Base-by-base conservation (phyloP, 2,329 filamentous ascomycete species). In the Calonectria honghensis region DNA sequence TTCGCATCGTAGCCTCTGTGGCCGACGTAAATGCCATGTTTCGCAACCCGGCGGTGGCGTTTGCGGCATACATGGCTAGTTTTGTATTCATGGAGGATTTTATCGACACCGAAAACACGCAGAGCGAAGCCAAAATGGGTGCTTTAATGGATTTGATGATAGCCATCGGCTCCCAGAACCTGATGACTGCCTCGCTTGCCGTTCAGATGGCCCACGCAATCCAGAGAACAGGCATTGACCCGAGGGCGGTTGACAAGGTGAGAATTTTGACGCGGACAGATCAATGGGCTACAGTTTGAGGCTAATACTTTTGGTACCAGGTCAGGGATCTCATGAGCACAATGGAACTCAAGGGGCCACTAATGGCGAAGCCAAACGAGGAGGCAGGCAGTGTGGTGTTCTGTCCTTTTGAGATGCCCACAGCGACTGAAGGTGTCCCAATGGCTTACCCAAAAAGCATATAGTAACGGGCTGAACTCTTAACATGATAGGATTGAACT, bases 31-130 rank as follows among this genome's bases (percentile, higher is more conserved):
- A 75, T 6, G 67, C 75, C 68, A 70, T 78, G 20, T 78, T 94
- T 89, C 90, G 93, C 85, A 94, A 94, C 75, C 93, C 93, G 0
- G 93, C 94, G 82, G 89, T 94, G 77, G 90, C 91, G 0, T 95
- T 94, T 83, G 93, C 92, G 76, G 87, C 94, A 9, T 95, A 94
- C 79, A 92, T 94, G 64, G 91, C 93, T 11, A 91, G 93, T 16
- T 89, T 92, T 32, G 93, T 95, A 0, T 94, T 95, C 76, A 88
- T 95, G 1, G 92, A 94, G 76, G 94, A 94, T 78, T 87, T 94
- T 20, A 91, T 92, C 77, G 91, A 89, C 50, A 89, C 91, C 0
- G 88, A 91, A n/a, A 92, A 94, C 2, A 52, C 37, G 0, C 50
- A 64, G 13, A 82, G 79, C 14, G 78, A 86, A 73, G 89, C 91